Evolutionary conservation across 75 land plant genomes (phyloP), one percentile per base, ranked within the genome.

Genomic region (Sequoia sempervirens): DNA sequence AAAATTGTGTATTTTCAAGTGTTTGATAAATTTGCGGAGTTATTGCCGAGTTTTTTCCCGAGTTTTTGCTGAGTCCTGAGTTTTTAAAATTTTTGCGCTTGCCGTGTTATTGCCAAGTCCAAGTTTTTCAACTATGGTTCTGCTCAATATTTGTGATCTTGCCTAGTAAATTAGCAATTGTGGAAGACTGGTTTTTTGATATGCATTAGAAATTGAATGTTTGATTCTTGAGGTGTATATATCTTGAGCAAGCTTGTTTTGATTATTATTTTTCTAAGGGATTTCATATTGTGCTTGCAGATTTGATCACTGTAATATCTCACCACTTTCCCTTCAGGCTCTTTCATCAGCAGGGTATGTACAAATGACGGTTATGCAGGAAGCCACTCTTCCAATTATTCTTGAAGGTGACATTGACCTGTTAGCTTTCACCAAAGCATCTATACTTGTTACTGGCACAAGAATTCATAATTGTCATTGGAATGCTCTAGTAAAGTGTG

Each of bases 311-410:
- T 95, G 86, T 83, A 85, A 86, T 73, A 86, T 96, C 36, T 95
- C 97, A 81, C 89, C 93, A 15, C 81, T 95, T 84, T 88, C 99
- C 28, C 64, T 96, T 84, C 91, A 88, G 75, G 99, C 99, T 40
- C 91, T 96, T 68, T 82, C 89, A 54, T 74, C 81, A 20, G 92
- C 95, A 37, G 97, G 95, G 23, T 96, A 93, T 90, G 86, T 83
- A 34, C 90, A 90, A 52, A 91, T 93, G 95, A 96, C 99, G 0
- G 80, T 88, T 80, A 95, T 95, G 36, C 99, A 96, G 87, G 93
- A 92, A 78, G 97, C 93, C 47, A 90, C 99, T 37, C 83, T 96
- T 46, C 85, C 97, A 84, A 82, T 85, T 50, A 92, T 87, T 85
- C 92, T 95, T 61, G 87, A 93, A 54, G 99, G 99, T 96, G 86